A percentile compares a stretch with the other conserved stretches of the same genome.
These are phyloP conservation scores for Alternaria incomplexa DNA, from an alignment of 2,329 filamentous ascomycete genomes.

Conservation along the genomic window DNA sequence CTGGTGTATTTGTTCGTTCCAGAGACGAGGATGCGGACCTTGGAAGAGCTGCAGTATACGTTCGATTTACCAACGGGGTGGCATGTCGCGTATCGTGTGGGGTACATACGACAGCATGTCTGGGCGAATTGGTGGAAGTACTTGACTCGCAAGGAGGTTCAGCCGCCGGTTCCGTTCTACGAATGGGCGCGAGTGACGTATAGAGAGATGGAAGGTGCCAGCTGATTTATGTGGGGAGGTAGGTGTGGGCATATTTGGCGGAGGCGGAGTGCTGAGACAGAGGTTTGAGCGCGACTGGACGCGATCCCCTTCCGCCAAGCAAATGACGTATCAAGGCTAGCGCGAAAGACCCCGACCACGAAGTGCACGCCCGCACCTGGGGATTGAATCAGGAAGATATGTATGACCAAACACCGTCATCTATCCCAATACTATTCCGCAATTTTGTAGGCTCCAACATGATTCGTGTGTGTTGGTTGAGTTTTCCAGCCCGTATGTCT, in stretches of 20 bases:
- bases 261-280: background rate
- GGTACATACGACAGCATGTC: slow-evolving; percentile 21
- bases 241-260: background rate
- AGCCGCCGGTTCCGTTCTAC: slow-evolving; percentile 24
- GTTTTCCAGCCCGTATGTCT: accelerated
- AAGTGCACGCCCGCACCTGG: background rate
- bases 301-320: background rate
- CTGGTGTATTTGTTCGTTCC: slow-evolving; percentile 37
- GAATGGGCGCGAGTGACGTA: slow-evolving; percentile 23
- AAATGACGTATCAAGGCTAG: background rate
- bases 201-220: slow-evolving; percentile 1
- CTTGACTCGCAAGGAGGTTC: slow-evolving; percentile 15
- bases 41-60: slow-evolving; percentile 33
- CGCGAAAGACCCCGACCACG: background rate
- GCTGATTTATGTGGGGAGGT: background rate
- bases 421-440: background rate
- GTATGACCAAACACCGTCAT: background rate
- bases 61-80: slow-evolving; percentile 29
- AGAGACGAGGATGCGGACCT: slow-evolving; percentile 31
- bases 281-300: background rate
- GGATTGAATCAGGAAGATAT: no score
- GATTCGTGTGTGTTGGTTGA: no score
- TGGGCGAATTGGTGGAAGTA: slow-evolving; percentile 25
- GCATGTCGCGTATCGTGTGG: slow-evolving; percentile 23
- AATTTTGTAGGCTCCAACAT: no score